phyloP scores from a whole-genome alignment of 768 basidiomycete genomes.

The Tylopilus plumbeoviolaceoides region DNA sequence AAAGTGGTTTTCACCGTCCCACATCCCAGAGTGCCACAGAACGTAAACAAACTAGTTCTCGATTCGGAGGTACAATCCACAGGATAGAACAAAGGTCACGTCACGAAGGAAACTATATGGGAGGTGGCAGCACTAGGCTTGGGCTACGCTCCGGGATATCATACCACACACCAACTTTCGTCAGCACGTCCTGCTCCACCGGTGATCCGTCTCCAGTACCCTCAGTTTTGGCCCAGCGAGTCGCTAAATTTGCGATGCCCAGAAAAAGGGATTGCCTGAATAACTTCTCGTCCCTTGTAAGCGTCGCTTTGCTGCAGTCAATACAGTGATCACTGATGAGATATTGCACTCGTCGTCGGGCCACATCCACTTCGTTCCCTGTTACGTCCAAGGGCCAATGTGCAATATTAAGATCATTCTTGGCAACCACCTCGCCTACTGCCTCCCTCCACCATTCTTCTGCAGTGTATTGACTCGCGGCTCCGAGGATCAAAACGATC shows the following conservation, averaged over 20 bases:
- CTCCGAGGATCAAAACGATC: constrained; percentile 23
- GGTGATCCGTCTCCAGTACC: neutral
- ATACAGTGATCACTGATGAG: constrained; percentile 23
- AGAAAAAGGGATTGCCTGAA: constrained; percentile 12
- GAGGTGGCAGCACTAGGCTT: neutral
- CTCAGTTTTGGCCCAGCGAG: constrained; percentile 11
- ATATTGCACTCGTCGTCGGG: constrained; percentile 3
- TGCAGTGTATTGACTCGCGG: constrained; percentile 8
- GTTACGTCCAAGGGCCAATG: constrained; percentile 1
- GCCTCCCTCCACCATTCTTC: constrained; percentile 21
- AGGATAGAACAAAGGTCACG: neutral
- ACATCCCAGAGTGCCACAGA: too few relatives aligned
- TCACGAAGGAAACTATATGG: neutral
- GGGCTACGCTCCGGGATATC: neutral
- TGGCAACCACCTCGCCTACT: neutral
- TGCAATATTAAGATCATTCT: constrained; percentile 10
- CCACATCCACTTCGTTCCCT: neutral
- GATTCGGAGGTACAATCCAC: too few relatives aligned
- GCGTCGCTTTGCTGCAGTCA: constrained; percentile 14
- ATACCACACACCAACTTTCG: constrained; percentile 19
- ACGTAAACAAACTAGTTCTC: too few relatives aligned
- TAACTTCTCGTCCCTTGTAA: constrained; percentile 5
- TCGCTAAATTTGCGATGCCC: constrained; percentile 12
- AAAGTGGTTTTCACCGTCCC: too few relatives aligned
- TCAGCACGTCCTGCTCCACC: constrained; percentile 16